A percentile compares a stretch with the other conserved stretches of the same genome.
phyloP scores from a whole-genome alignment of 768 basidiomycete genomes.

The Collybia sp. region DNA sequence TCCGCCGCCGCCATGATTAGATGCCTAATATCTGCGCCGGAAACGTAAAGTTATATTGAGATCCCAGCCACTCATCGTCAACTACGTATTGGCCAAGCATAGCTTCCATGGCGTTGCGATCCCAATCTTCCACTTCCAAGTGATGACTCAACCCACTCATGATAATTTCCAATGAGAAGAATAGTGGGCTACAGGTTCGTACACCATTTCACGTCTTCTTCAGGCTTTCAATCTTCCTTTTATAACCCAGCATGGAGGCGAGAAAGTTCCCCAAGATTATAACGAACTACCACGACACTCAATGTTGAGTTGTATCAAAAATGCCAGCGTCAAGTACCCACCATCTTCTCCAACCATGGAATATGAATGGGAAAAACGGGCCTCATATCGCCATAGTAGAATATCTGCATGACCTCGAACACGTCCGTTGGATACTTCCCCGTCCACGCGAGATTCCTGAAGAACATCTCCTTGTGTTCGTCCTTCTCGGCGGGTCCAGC shows the following conservation, averaged over 20 bases:
- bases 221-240: background rate
- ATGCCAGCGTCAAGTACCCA: slow-evolving; percentile 9
- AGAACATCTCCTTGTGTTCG: background rate
- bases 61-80: too few species aligned
- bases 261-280: slow-evolving; percentile 15
- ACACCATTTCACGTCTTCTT: slow-evolving; percentile 1
- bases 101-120: too few species aligned
- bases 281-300: slow-evolving; percentile 14
- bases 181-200: too few species aligned
- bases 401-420: slow-evolving; percentile 2
- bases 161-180: too few species aligned
- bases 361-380: slow-evolving; percentile 20
- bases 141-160: too few species aligned
- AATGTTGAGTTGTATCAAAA: background rate
- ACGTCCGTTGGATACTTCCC: background rate
- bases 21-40: too few species aligned
- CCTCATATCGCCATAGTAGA: slow-evolving; percentile 20
- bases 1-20: too few species aligned
- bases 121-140: too few species aligned
- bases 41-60: too few species aligned
- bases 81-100: too few species aligned
- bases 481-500: background rate
- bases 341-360: slow-evolving; percentile 21
- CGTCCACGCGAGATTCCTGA: background rate
- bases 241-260: slow-evolving; percentile 4